phyloP scores from a whole-genome alignment of 1,284 basidiomycete species.

The Cryptococcus amylolentus region DNA sequence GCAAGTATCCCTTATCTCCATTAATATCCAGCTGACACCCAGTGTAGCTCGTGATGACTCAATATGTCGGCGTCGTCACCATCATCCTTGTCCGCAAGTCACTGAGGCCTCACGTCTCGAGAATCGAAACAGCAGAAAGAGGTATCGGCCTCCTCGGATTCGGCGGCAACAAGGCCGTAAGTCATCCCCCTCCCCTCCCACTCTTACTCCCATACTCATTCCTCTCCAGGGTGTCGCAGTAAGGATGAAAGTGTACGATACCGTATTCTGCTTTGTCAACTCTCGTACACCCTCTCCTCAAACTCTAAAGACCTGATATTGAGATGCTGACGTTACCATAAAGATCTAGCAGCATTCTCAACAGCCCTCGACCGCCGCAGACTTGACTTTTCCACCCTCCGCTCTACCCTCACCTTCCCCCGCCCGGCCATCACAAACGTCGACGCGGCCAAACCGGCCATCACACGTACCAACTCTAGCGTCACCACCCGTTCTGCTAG shows the following conservation, averaged over 20 bases:
- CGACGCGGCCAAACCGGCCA: too few species aligned
- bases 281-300: conserved; percentile 53
- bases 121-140: conserved; percentile 30
- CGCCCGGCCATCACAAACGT: conserved; percentile 1
- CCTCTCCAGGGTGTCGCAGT: conserved; percentile 44
- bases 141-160: conserved; percentile 44
- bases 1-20: conserved; percentile 9
- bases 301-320: not conserved
- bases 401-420: conserved; percentile 28
- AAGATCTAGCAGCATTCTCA: conserved; percentile 57
- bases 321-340: conserved; percentile 12
- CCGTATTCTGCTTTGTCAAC: conserved; percentile 56
- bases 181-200: not conserved
- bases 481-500: too few species aligned
- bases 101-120: conserved; percentile 23
- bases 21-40: conserved; percentile 2
- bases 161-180: conserved; percentile 46
- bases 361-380: conserved; percentile 52
- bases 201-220: not conserved
- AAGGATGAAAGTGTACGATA: conserved; percentile 39
- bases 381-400: conserved; percentile 36
- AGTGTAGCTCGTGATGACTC: conserved; percentile 28
- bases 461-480: too few species aligned
- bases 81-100: conserved; percentile 55
- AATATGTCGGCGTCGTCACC: conserved; percentile 52